Percentiles rank a stretch among this genome's conserved stretches.
These are phyloP conservation scores for Phytophthora aleatoria DNA, from an alignment of 352 stramenopile species.

Conservation along the genomic window DNA sequence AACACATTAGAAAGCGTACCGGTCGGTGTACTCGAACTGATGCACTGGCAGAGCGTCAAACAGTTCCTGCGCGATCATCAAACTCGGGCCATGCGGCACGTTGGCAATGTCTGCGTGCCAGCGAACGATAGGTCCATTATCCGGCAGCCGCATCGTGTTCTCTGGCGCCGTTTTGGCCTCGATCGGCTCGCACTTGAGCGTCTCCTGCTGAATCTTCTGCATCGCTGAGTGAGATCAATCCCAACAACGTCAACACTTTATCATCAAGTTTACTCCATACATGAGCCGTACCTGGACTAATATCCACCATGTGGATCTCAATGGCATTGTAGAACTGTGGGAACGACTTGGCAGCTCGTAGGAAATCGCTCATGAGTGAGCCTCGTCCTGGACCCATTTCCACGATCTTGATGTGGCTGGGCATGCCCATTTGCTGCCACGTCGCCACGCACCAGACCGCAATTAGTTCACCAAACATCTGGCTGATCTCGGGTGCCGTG, in stretches of 20 bases:
- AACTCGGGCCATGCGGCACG: conserved; percentile 77
- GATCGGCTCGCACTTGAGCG: conserved; percentile 58
- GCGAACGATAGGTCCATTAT: conserved; percentile 54
- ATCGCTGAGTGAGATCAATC: conserved; percentile 50
- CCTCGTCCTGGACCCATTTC: conserved; percentile 93
- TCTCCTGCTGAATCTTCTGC: conserved; percentile 90
- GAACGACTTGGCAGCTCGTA: conserved; percentile 90
- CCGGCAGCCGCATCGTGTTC: conserved; percentile 57
- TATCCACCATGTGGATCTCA: conserved; percentile 92
- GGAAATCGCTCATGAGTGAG: conserved; percentile 94
- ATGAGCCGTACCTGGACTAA: conserved; percentile 62
- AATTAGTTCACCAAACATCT: conserved; percentile 94
- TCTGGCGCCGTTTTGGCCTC: conserved; percentile 30
- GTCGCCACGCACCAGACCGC: conserved; percentile 92
- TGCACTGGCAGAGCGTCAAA: conserved; percentile 95
- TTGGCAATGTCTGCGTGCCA: conserved; percentile 91
- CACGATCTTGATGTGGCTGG: conserved; percentile 79
- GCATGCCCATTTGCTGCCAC: conserved; percentile 90
- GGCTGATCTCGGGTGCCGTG: conserved; percentile 93
- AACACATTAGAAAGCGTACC: conserved; percentile 35
- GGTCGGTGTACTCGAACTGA: conserved; percentile 94
- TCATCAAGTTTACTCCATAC: not conserved
- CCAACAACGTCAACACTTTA: conserved; percentile 12
- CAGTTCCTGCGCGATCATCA: conserved; percentile 94
- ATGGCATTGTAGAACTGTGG: conserved; percentile 85